phyloP scores from a whole-genome alignment of 139 green algal species.

The Monoraphidium neglectum region DNA sequence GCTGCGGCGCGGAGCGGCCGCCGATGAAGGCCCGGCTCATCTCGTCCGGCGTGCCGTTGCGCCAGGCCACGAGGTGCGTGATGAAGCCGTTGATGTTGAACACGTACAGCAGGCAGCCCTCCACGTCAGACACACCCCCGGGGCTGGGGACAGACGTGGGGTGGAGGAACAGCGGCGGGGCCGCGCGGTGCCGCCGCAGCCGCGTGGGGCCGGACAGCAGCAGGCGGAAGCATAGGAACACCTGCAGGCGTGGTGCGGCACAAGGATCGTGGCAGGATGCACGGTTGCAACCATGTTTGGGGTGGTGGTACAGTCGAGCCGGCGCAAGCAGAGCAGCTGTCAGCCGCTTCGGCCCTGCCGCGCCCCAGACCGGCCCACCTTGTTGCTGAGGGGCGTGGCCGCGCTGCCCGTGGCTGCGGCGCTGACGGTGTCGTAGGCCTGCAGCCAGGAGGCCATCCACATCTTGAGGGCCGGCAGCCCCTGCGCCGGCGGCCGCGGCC shows the following conservation, averaged over 20 bases:
- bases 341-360: not conserved
- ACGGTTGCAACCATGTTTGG: not conserved
- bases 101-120: constrained; percentile 33
- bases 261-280: not conserved
- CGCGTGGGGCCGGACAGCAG: not conserved
- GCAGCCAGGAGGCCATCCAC: constrained; percentile 23
- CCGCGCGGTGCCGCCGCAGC: too few relatives aligned
- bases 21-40: constrained; percentile 27
- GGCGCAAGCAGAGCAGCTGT: not conserved
- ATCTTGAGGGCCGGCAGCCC: constrained; percentile 22
- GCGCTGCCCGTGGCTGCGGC: constrained; percentile 16
- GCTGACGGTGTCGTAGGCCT: constrained; percentile 21
- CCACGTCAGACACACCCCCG: not conserved
- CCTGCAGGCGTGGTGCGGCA: not conserved
- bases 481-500: not conserved
- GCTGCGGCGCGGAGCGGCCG: not conserved
- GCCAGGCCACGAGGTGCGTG: constrained; percentile 27
- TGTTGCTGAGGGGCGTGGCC: constrained; percentile 25
- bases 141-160: not conserved
- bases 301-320: not conserved
- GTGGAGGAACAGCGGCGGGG: not conserved
- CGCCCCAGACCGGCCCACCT: not conserved
- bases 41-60: constrained; percentile 24
- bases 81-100: constrained; percentile 35
- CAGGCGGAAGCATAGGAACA: constrained; percentile 32